Base-by-base conservation (phyloP, 495 filamentous ascomycete genomes). In the Aspergillus campestris region DNA sequence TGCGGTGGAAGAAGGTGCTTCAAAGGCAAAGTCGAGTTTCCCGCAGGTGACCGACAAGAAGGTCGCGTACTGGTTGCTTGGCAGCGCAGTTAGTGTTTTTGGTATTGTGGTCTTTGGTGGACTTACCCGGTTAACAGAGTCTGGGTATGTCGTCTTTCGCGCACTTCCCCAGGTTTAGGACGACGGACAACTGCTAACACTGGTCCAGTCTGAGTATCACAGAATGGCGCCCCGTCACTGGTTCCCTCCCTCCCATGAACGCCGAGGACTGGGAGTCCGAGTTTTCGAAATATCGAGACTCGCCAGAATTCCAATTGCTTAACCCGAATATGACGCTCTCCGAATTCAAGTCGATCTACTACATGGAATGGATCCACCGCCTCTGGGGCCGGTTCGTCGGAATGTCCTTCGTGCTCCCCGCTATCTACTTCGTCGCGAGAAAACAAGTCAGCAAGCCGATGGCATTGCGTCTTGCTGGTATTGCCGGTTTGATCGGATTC, bases 301-400 rank as follows among this genome's bases (percentile, higher is more conserved):
- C 88, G 3, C 92, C 92, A 44, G 92, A 98, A 67, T 97, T 87
- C 72, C 79, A 84, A 55, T 77, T 86, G 28, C 72, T 98, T 38
- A 97, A 98, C 67, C 79, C 89, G 13, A 77, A 88, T 58, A 98
- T 98, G 92, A 83, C 70, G 29, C 69, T 97, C 30, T 76, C 79
- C 30, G 94, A 96, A 58, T 98, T 95, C 70, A 95, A 97, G 64
- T 85, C 88, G 63, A 98, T 98, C 49, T 97, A 97, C 74, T 97
- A 83, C 64, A 97, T 98, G 94, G 92, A 98, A 75, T 98, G 94
- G 94, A 81, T 83, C 5, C 92, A 98, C 66, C 80, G 92, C 12
- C 77, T 95, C 35, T 96, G 92, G 89, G 92, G 94, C n/a, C 80
- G 92, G 38, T 72, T 94, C 42, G 83, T 98, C 33, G 92, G 94